Evolutionary conservation across 2,329 filamentous ascomycete species (phyloP), one percentile per base, ranked within the genome.

Genomic region (Paecilomyces variotii): DNA sequence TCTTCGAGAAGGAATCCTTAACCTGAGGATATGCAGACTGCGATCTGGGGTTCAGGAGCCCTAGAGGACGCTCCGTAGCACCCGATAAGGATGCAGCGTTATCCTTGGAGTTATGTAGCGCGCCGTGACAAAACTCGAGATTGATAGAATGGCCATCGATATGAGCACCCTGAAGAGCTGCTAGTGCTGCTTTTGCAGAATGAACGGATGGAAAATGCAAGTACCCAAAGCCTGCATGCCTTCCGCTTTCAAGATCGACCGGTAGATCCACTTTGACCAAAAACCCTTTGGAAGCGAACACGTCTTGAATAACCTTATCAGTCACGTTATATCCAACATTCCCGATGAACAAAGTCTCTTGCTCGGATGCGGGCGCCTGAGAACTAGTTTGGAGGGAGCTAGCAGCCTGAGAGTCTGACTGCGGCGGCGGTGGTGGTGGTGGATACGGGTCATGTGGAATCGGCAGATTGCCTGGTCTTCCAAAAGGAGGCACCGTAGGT

Each of bases 101-200:
- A 10, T 32, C 30, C 19, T 19, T 45, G 3, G 39, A n/a, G 19
- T 5, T 45, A 45, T 45, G 39, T 6, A 19, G 39, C 19, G 39
- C 9, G n/a, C 39, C n/a, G 51, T 75, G 67, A 57, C 70, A 73
- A 56, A 70, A 71, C 57, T 76, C 74, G 26, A 77, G 63, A 58
- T 76, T 76, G 56, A 76, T 72, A 5, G 71, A 67, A 54, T 75
- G 72, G 1, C 72, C 74, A 61, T 75, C 72, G 61, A 77, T 72
- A 57, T 68, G 59, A 12, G 64, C 60, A 30, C 74, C 72, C 58
- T 74, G 73, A 24, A 77, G 60, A 27, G 68, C 70, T 49, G 70
- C 63, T 54, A 76, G 64, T 26, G 73, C 75, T 51, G 67, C 71
- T 27, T 66, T 70, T 51, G 74, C 74, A 7, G 70, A 68, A 57